Evolutionary conservation across 768 basidiomycete genomes (phyloP), one percentile per base, ranked within the genome.

Genomic region (Auriscalpium microsporum): DNA sequence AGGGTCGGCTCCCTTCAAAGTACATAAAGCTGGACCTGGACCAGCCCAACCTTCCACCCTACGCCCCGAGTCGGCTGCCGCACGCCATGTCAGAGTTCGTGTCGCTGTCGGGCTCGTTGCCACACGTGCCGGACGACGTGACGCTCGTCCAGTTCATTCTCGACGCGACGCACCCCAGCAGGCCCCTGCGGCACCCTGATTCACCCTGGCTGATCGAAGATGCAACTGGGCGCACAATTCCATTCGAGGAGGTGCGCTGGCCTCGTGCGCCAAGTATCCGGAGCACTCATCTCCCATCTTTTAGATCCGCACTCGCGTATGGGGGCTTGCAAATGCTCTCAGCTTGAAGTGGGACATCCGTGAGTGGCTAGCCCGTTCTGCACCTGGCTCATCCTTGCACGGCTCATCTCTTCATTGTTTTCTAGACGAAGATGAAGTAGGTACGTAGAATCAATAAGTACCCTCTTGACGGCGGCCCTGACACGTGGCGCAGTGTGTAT

Each of bases 181-280:
- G 53, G 23, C 63, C 61, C 14, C n/a, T 45, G 17, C 52, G 56
- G 33, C 50, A 34, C 28, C 40, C 45, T 19, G 49, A 50, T 28
- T 54, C 54, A 14, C 69, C 77, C 0, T 76, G 75, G 72, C 56
- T 78, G 44, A 68, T 78, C 33, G 76, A 78, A 37, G 72, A 75
- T 49, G 62, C 60, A 13, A 74, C 72, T 3, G 74, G 74, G 13
- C 63, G 66, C 21, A 55, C 61, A n/a, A 50, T 70, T 16, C 66
- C 66, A 7, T 63, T 64, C 33, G 71, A 76, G 47, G 75, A 75
- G 64, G 74, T 73, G 45, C 58, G 66, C 47, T n/a, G 4, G 38
- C 16, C 3, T 10, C 4, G 28, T 10, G 5, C 28, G 28, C 28
- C 34, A 16, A 17, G 13, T 52, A 19, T 23, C 28, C 35, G 13